phyloP scores from a whole-genome alignment of 1,284 basidiomycete species.

The Ceratobasidium papillatum region DNA sequence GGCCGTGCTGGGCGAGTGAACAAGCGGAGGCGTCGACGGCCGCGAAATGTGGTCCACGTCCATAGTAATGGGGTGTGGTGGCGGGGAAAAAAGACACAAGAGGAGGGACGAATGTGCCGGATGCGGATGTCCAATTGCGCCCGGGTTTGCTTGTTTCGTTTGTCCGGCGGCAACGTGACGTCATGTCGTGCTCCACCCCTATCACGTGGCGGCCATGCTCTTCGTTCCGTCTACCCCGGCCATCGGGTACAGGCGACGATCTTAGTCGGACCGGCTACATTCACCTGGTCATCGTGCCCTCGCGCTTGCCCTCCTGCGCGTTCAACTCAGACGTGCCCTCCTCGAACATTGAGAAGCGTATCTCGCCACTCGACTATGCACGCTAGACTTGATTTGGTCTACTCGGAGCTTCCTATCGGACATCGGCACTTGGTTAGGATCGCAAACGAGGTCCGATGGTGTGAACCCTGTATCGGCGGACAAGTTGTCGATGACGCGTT shows the following conservation, averaged over 20 bases:
- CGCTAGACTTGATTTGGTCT: too few species aligned
- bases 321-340: too few species aligned
- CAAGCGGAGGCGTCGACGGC: constrained; percentile 16
- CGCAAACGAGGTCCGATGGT: too few species aligned
- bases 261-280: not conserved
- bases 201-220: not conserved
- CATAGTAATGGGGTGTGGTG: not conserved
- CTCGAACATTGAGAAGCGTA: too few species aligned
- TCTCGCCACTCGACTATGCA: too few species aligned
- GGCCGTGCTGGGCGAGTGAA: constrained; percentile 23
- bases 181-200: not conserved
- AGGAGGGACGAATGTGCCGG: not conserved
- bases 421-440: too few species aligned
- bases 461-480: too few species aligned
- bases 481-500: too few species aligned
- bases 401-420: too few species aligned
- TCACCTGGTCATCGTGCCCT: too few species aligned
- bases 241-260: not conserved
- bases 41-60: not conserved
- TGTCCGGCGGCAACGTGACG: not conserved
- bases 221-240: too few species aligned
- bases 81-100: not conserved
- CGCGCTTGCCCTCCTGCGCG: too few species aligned
- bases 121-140: not conserved
- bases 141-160: not conserved